Base-by-base conservation (phyloP, 306 rosid genomes). In the Abrus pulchellus region DNA sequence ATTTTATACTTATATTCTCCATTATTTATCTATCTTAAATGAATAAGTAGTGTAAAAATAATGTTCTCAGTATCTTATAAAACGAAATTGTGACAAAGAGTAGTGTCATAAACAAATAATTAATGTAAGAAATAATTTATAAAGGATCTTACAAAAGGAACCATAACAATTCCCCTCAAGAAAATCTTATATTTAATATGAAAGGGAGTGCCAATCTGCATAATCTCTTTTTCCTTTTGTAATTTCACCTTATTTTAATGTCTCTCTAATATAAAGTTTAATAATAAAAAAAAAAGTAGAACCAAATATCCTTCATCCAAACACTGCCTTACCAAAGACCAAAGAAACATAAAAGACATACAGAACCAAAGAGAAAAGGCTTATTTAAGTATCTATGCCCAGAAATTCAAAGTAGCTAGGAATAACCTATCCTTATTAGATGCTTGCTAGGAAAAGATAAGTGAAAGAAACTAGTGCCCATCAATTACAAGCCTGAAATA, bases 381-480 rank as follows among this genome's bases (percentile, higher is more conserved):
- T 28, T 44, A 44, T 27, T 43, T 0, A 5, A 67, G 54, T 9
- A 67, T 67, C 11, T 9, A 47, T 48, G 66, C 62, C 3, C 5
- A 62, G 38, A 10, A n/a, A 60, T 13, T n/a, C 53, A 63, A 40
- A 14, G 28, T 14, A 0, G 48, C 6, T 32, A 45, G 36, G 61
- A 33, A 45, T 47, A 1, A 30, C 45, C 28, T 36, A 61, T 45
- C 71, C 70, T 76, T 61, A 76, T 48, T 76, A 40, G 80, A 12
- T 67, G 41, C 9, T 61, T 8, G 9, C 20, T 14, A 7, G 48
- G 5, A 62, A 61, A 14, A 30, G 0, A 54, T 3, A 9, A 14
- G 6, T 75, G 53, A 11, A 30, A 63, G 62, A 34, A 36, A 12
- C 40, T 47, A 6, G 54, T 50, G 49, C 34, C 11, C 9, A 63